A percentile compares a stretch with the other conserved stretches of the same genome.
phyloP scores from a whole-genome alignment of 2,329 filamentous ascomycete genomes.

The Penicillium sp. region DNA sequence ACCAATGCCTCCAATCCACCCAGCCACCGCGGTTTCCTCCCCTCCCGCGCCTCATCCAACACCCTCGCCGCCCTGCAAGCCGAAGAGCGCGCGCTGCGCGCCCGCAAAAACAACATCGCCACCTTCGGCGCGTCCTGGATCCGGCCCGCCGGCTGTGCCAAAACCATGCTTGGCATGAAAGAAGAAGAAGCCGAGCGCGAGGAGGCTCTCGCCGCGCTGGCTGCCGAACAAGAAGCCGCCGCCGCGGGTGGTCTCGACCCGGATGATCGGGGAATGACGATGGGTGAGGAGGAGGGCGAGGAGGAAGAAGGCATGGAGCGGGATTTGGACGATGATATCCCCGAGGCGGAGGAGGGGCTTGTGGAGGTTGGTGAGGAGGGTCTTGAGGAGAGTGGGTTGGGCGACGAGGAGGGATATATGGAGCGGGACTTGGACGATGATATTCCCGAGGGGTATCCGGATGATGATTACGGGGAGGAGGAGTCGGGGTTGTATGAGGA shows the following conservation, averaged over 20 bases:
- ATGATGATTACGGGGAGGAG: conserved; percentile 46
- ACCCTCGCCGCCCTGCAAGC: conserved; percentile 68
- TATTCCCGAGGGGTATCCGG: conserved; percentile 59
- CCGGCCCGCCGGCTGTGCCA: conserved; percentile 80
- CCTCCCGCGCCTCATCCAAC: conserved; percentile 57
- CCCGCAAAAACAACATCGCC: conserved; percentile 77
- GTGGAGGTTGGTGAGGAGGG: conserved; percentile 50
- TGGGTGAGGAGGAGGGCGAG: conserved; percentile 41
- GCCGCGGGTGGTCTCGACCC: conserved; percentile 41
- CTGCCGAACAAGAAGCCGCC: conserved; percentile 71
- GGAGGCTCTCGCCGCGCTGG: conserved; percentile 76
- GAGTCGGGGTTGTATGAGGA: conserved; percentile 34
- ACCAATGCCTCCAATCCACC: conserved; percentile 28
- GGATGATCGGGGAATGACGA: conserved; percentile 36
- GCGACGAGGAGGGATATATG: conserved; percentile 46
- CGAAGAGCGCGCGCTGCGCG: conserved; percentile 76
- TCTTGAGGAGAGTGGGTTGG: conserved; percentile 51
- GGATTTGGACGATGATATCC: conserved; percentile 51
- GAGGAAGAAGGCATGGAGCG: conserved; percentile 43
- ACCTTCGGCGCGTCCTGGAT: conserved; percentile 91
- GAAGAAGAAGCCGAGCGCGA: conserved; percentile 88
- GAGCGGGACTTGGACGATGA: conserved; percentile 59
- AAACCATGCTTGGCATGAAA: conserved; percentile 85
- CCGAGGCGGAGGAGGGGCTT: conserved; percentile 45
- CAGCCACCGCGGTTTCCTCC: conserved; percentile 38